phyloP scores from a whole-genome alignment of 2,329 filamentous ascomycete genomes.

The Colletotrichum musicola region DNA sequence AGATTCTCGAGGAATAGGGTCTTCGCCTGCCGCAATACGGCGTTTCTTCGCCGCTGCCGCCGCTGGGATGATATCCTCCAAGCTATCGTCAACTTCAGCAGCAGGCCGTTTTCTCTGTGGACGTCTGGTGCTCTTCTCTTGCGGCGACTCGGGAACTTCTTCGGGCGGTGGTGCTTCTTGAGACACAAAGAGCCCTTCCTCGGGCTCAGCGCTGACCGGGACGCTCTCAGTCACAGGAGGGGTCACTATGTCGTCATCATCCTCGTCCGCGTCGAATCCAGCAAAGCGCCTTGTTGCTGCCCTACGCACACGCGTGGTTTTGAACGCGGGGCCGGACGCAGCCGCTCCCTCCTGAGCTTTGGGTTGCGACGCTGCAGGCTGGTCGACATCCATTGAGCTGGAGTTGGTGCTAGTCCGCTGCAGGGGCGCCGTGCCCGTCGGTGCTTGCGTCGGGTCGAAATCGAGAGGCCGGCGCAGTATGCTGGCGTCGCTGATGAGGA shows the following conservation, averaged over 20 bases:
- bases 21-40: conserved; percentile 71
- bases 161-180: conserved; percentile 52
- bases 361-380: conserved; percentile 32
- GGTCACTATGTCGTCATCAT: conserved; percentile 54
- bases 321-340: conserved; percentile 42
- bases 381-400: conserved; percentile 45
- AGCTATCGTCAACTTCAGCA: conserved; percentile 65
- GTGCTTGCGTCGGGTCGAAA: conserved; percentile 53
- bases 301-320: conserved; percentile 42
- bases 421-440: conserved; percentile 44
- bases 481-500: conserved; percentile 83
- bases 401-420: conserved; percentile 10
- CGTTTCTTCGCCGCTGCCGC: conserved; percentile 84
- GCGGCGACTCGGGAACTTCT: conserved; percentile 39
- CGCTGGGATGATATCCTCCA: conserved; percentile 81
- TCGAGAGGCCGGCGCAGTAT: conserved; percentile 78
- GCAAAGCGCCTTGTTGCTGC: conserved; percentile 71
- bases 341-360: conserved; percentile 19
- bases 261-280: conserved; percentile 71
- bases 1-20: conserved; percentile 54
- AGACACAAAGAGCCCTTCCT: conserved; percentile 68
- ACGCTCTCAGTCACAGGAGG: conserved; percentile 42
- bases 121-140: conserved; percentile 40
- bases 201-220: conserved; percentile 44
- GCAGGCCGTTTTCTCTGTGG: conserved; percentile 61